Base-by-base conservation (phyloP, 73 alveolate species). In the Breviolum minutum region DNA sequence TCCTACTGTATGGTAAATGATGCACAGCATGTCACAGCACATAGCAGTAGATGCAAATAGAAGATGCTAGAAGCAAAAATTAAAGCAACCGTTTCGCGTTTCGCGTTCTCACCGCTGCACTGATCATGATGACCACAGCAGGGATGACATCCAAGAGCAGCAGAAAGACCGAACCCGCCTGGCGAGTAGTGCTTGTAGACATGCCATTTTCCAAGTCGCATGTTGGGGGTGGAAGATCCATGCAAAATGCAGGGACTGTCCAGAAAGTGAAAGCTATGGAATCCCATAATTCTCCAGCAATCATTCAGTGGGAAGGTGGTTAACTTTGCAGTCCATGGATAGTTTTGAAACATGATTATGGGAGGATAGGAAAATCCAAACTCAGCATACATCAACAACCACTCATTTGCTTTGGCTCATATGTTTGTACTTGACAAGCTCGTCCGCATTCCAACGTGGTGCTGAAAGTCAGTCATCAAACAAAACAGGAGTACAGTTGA, bases 61-160 rank as follows among this genome's bases (percentile, higher is more conserved):
- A 20, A 16, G 81, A 12, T 71, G 32, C 40, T 12, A 71, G 26
- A 71, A 10, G 19, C 81, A 71, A 12, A 26, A 71, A 71, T 30
- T 5, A 0, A 16, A 54, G 10, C 13, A 40, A 40, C 54, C 54
- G 54, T 40, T 40, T 40, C 54, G 54, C 54, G 54, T 40, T 40
- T 40, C 5, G 54, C 5, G 54, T 40, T 40, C 54, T 40, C 77
- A 24, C 73, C 12, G 77, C 96, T 14, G 96, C 96, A 20, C 87
- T 70, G 63, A 90, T 27, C 70, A 90, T 63, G 74, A 90, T 90
- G 63, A 90, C 96, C 68, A 40, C 32, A 3, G 96, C 86, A 7
- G 96, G 96, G 40, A 90, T 40, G 76, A 90, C 76, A 29, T 90
- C 96, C 82, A 90, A 80, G 11, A 90, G 87, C 62, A 90, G 40